These are phyloP conservation scores for Aspergillus indologenus DNA, from an alignment of 495 filamentous ascomycete species.

Conservation along the genomic window DNA sequence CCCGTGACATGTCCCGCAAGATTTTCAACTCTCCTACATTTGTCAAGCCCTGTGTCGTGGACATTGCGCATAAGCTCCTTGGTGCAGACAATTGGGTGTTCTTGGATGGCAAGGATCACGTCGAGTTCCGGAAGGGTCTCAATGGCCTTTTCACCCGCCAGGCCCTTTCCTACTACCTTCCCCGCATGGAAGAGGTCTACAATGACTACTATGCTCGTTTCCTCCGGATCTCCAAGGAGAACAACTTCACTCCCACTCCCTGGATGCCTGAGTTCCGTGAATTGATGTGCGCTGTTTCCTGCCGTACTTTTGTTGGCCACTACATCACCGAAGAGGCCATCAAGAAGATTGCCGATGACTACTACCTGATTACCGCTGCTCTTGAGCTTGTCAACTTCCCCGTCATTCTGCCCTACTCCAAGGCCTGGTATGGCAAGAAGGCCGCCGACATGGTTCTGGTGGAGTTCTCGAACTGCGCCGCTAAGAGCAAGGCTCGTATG, in stretches of 20 bases:
- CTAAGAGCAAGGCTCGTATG: conserved; percentile 91
- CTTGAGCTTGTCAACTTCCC: conserved; percentile 98
- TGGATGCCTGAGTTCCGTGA: conserved; percentile 95
- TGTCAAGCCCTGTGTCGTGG: conserved; percentile 96
- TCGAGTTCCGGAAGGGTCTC: conserved; percentile 95
- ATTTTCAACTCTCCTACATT: conserved; percentile 92
- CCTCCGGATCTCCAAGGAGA: conserved; percentile 64
- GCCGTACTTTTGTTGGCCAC: conserved; percentile 94
- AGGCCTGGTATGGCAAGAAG: conserved; percentile 97
- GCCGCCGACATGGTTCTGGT: conserved; percentile 87
- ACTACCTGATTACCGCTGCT: conserved; percentile 92
- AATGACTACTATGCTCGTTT: conserved; percentile 80
- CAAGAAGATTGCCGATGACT: conserved; percentile 95
- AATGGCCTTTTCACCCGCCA: conserved; percentile 92
- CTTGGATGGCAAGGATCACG: conserved; percentile 89
- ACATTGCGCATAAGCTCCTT: conserved; percentile 90
- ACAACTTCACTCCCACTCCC: conserved; percentile 66
- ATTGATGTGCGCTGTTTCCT: conserved; percentile 91
- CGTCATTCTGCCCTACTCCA: conserved; percentile 93
- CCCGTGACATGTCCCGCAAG: conserved; percentile 92
- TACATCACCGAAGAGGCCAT: conserved; percentile 86
- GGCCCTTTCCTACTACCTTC: conserved; percentile 84
- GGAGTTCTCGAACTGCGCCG: conserved; percentile 87
- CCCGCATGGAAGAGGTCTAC: conserved; percentile 89
- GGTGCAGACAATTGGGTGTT: conserved; percentile 96